phyloP scores from a whole-genome alignment of 495 filamentous ascomycete genomes.

The Aspergillus carlsbadensis region DNA sequence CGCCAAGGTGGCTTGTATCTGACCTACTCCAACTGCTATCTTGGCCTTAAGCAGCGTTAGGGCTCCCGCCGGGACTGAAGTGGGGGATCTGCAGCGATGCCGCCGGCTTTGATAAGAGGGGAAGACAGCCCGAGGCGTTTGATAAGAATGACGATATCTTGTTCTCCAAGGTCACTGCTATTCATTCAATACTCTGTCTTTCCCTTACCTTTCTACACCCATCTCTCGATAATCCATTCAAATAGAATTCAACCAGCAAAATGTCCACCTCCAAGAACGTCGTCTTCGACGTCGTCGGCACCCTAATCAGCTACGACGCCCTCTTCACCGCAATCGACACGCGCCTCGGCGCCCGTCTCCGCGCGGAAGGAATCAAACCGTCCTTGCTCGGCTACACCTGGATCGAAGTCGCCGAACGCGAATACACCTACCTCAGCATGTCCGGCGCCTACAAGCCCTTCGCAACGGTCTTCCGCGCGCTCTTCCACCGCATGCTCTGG shows the following conservation, averaged over 20 bases:
- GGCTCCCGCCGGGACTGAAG: not conserved
- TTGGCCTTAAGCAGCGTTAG: not conserved
- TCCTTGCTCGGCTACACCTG: slow-evolving; percentile 36
- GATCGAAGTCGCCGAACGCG: slow-evolving; percentile 42
- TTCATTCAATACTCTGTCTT: no score
- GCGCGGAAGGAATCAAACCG: slow-evolving; percentile 33
- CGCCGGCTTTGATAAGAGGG: not conserved
- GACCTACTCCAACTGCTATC: not conserved
- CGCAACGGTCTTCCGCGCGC: slow-evolving; percentile 27
- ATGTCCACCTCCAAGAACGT: slow-evolving; percentile 29
- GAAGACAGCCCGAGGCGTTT: no score
- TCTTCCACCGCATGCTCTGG: slow-evolving; percentile 39
- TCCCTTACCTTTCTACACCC: no score
- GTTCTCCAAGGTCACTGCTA: no score
- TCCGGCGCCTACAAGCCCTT: slow-evolving; percentile 30
- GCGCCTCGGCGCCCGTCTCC: slow-evolving; percentile 33
- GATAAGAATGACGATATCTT: not conserved
- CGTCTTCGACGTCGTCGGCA: slow-evolving; percentile 45
- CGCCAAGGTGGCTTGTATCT: not conserved
- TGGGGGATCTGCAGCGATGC: not conserved
- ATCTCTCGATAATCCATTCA: no score
- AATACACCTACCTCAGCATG: slow-evolving; percentile 42
- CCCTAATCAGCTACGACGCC: slow-evolving; percentile 32
- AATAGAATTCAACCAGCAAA: no score
- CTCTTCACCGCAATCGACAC: slow-evolving; percentile 31